Percentiles rank a stretch among this genome's conserved stretches.
Evolutionary conservation across 129 eudicot genomes (phyloP).

Genomic region (Flaveria trinervia): DNA sequence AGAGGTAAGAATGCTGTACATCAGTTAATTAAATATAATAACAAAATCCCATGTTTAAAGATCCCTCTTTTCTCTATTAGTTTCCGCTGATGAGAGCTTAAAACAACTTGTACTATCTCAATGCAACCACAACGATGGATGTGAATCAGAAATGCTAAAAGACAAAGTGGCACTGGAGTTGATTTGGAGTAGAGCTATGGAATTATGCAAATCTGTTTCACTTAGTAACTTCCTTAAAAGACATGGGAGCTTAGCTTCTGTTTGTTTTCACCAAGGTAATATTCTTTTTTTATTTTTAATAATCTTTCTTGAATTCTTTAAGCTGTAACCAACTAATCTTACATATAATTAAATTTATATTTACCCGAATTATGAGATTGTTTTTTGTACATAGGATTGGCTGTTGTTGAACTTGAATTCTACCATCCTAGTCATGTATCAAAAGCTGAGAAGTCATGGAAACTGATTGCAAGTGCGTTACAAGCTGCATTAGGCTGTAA

Average conservation of each 20-base stretch:
- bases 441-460: slow-evolving; percentile 93
- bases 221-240: slow-evolving; percentile 61
- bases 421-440: slow-evolving; percentile 44
- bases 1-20: slow-evolving; percentile 45
- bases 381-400: slow-evolving; percentile 48
- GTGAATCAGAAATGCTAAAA: slow-evolving; percentile 50
- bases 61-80: slow-evolving; percentile 17
- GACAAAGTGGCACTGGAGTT: slow-evolving; percentile 56
- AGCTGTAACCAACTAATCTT: slow-evolving; percentile 13
- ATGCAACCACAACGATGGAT: slow-evolving; percentile 33
- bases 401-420: slow-evolving; percentile 82
- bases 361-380: slow-evolving; percentile 4
- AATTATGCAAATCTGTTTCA: slow-evolving; percentile 59
- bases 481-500: slow-evolving; percentile 74
- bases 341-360: neutral
- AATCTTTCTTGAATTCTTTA: neutral
- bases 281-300: neutral
- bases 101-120: slow-evolving; percentile 56
- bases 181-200: slow-evolving; percentile 68
- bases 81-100: slow-evolving; percentile 67
- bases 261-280: slow-evolving; percentile 74
- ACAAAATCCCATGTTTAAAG: neutral
- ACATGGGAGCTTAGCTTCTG: slow-evolving; percentile 69
- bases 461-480: slow-evolving; percentile 74
- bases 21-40: neutral